These are phyloP conservation scores for Apophysomyces trapeziformis DNA, from an alignment of 371 early-diverging fungal genomes.

Conservation along the genomic window DNA sequence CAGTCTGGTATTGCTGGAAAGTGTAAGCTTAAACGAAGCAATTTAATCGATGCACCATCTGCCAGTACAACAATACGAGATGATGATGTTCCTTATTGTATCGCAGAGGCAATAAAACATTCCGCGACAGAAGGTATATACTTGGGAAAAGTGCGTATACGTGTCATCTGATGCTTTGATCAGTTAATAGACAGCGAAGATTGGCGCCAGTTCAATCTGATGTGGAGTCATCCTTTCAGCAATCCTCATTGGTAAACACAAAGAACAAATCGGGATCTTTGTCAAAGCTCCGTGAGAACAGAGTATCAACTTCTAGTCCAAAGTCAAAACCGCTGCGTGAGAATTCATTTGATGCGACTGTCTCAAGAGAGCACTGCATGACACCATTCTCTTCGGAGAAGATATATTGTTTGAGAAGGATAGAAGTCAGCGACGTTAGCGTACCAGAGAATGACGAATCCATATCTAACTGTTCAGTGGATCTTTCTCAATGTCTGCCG, in stretches of 20 bases:
- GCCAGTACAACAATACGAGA: slow-evolving; percentile 29
- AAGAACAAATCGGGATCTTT: slow-evolving; percentile 37
- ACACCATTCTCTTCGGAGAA: slow-evolving; percentile 10
- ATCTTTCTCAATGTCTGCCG: neutral
- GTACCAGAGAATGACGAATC: neutral
- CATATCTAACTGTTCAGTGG: slow-evolving; percentile 1
- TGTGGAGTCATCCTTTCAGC: neutral
- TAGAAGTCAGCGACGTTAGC: neutral
- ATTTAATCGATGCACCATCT: slow-evolving; percentile 44
- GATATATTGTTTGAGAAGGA: neutral
- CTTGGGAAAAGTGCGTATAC: neutral
- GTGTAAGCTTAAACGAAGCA: slow-evolving; percentile 44
- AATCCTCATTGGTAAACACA: neutral
- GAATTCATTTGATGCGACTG: neutral
- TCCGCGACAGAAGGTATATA: neutral
- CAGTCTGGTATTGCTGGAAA: slow-evolving; percentile 46
- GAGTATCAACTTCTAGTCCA: slow-evolving; percentile 11
- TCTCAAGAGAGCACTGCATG: neutral
- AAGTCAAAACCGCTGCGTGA: slow-evolving; percentile 3
- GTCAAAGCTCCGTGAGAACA: slow-evolving; percentile 31
- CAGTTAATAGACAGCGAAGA: neutral
- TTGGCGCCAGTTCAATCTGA: neutral
- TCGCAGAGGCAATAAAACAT: neutral
- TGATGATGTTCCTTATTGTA: slow-evolving; percentile 4
- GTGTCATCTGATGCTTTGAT: neutral